Base-by-base conservation (phyloP, 345 rosid genomes). In the Brassica incana region DNA sequence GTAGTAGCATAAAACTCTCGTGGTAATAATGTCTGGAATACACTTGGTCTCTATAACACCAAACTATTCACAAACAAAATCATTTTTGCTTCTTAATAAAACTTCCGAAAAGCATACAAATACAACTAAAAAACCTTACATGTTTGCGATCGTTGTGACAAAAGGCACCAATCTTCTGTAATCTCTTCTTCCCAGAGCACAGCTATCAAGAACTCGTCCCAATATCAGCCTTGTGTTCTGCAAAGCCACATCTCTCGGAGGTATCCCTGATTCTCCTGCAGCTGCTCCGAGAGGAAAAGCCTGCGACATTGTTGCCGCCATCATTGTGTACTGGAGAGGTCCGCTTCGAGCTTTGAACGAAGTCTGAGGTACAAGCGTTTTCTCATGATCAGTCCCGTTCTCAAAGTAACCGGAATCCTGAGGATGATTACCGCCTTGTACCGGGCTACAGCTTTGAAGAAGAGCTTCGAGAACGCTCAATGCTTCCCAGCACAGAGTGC, bases 331-430 rank as follows among this genome's bases (percentile, higher is more conserved):
- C 78, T 90, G 99, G 56, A 95, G 83, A 23, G 96, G 94, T 3
- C 99, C 99, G 48, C 97, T 93, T 25, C 97, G 89, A 67, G 95
- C 92, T 85, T 93, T 95, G 65, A 95, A 93, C 4, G 98, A 95
- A 72, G 95, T 83, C 82, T 91, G 98, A 70, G 98, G 87, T 40
- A 87, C 90, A 60, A 93, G 86, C 82, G 85, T 70, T 77, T 90
- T 90, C 10, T 93, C 97, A 35, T 29, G 32, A 29, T 91, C 98
- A 3, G 77, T 71, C 18, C 91, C 96, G 30, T 93, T 93, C 70
- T 92, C 99, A 0, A 74, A 81, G n/a, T 84, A 78, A 72, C 88
- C 90, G 0, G 85, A 78, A 64, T 93, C 97, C 30, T 84, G 93
- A n/a, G 89, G 85, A 69, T 89, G 89, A 45, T 71, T 69, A 43